Conservation (phyloP, 441 rosid genomes). For the Corymbia calophylla region DNA sequence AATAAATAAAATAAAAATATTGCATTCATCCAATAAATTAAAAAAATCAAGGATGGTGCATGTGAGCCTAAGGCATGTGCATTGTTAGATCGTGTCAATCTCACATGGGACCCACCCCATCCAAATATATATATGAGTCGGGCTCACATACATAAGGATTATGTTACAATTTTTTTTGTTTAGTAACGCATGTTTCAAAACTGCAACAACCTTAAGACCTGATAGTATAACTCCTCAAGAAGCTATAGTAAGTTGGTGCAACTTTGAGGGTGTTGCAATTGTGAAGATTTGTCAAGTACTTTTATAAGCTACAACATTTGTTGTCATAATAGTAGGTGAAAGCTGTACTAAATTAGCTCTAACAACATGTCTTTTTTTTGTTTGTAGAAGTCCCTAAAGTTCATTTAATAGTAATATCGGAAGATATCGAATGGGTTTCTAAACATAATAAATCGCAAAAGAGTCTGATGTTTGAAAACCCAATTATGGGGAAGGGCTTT, state of each 20-base stretch:
- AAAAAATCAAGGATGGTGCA: no score
- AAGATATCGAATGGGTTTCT: no score
- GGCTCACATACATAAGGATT: neutral
- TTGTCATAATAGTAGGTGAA: neutral
- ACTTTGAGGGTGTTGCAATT: no score
- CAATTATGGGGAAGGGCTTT: no score
- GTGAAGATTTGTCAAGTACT: no score
- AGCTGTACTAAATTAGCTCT: neutral
- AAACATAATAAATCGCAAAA: no score
- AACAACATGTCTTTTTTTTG: no score
- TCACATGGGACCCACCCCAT: neutral
- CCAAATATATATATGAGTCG: neutral
- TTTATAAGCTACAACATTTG: no score
- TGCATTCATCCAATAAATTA: neutral
- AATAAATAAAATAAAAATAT: neutral
- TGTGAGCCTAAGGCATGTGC: neutral
- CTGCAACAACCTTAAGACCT: neutral
- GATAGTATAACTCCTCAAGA: neutral
- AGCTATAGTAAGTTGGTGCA: neutral
- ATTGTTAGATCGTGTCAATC: neutral
- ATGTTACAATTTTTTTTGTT: neutral
- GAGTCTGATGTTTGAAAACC: no score
- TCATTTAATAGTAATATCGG: no score
- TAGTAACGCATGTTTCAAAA: neutral
- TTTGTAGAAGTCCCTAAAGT: no score